Evolutionary conservation across 2,329 filamentous ascomycete species (phyloP).

Genomic region (Cyphellophora attinorum): DNA sequence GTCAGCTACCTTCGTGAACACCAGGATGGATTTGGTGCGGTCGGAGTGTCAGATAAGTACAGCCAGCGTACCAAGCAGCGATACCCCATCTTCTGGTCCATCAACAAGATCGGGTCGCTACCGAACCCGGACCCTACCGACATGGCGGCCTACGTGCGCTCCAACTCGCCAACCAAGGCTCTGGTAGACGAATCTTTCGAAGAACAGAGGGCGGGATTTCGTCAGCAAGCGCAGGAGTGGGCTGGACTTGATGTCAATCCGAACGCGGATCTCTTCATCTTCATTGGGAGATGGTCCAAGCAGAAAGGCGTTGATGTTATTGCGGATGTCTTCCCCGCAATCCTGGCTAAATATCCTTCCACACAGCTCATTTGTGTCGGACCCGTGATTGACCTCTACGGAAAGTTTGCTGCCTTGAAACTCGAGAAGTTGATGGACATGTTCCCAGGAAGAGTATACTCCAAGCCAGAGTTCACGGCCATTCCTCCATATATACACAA

Average conservation of each 20-base stretch:
- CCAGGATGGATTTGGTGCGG: conserved; percentile 49
- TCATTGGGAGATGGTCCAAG: conserved; percentile 50
- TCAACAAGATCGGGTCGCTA: conserved; percentile 43
- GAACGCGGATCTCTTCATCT: conserved; percentile 47
- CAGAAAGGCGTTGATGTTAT: conserved; percentile 50
- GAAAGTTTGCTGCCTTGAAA: conserved; percentile 50
- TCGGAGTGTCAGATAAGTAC: conserved; percentile 51
- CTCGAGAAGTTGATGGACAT: conserved; percentile 45
- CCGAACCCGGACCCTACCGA: conserved; percentile 50
- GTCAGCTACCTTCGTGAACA: conserved; percentile 49
- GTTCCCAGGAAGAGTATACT: conserved; percentile 48
- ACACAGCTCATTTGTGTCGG: conserved; percentile 47
- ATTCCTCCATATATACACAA: conserved; percentile 51
- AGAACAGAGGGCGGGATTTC: conserved; percentile 34
- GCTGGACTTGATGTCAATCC: conserved; percentile 45
- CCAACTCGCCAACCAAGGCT: conserved; percentile 29
- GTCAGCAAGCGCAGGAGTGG: conserved; percentile 49
- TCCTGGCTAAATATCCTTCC: conserved; percentile 44
- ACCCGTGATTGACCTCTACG: conserved; percentile 50
- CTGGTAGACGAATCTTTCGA: conserved; percentile 39
- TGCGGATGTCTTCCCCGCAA: conserved; percentile 48
- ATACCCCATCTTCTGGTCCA: conserved; percentile 52
- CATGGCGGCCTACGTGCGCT: conserved; percentile 42
- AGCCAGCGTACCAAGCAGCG: conserved; percentile 47
- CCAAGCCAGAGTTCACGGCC: conserved; percentile 50